These are phyloP conservation scores for Tuber magnatum DNA, from an alignment of 495 filamentous ascomycete genomes.

Conservation along the genomic window DNA sequence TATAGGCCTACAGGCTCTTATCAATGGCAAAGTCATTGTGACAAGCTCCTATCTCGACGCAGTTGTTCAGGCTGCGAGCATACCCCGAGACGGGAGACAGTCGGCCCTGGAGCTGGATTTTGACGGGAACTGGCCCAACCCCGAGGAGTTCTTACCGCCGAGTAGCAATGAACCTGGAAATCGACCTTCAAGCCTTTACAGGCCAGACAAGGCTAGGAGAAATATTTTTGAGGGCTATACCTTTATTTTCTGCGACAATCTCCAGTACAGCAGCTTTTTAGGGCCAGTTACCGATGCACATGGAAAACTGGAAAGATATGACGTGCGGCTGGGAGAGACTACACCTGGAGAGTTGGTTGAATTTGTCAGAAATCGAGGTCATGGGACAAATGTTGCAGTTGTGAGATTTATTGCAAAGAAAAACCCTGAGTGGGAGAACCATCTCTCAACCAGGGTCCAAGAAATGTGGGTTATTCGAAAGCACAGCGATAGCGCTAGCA, in stretches of 20 bases:
- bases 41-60: constrained; percentile 67
- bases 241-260: constrained; percentile 74
- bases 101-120: constrained; percentile 78
- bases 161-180: constrained; percentile 64
- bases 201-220: constrained; percentile 57
- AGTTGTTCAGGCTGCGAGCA: constrained; percentile 57
- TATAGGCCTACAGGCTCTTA: constrained; percentile 77
- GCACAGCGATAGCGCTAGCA: neutral
- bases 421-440: constrained; percentile 57
- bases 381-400: constrained; percentile 42
- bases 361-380: constrained; percentile 56
- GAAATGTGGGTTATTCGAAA: constrained; percentile 34
- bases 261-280: constrained; percentile 71
- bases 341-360: constrained; percentile 67
- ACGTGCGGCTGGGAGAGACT: constrained; percentile 57
- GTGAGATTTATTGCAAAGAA: constrained; percentile 64
- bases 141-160: constrained; percentile 62
- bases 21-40: constrained; percentile 76
- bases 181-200: constrained; percentile 57
- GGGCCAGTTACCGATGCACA: constrained; percentile 67
- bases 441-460: constrained; percentile 31
- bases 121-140: constrained; percentile 70
- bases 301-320: constrained; percentile 69
- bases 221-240: constrained; percentile 79
- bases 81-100: constrained; percentile 46